A percentile compares a stretch with the other conserved stretches of the same genome.
Conservation (phyloP, 805 yeast genomes). For the Komagataella pastoris region DNA sequence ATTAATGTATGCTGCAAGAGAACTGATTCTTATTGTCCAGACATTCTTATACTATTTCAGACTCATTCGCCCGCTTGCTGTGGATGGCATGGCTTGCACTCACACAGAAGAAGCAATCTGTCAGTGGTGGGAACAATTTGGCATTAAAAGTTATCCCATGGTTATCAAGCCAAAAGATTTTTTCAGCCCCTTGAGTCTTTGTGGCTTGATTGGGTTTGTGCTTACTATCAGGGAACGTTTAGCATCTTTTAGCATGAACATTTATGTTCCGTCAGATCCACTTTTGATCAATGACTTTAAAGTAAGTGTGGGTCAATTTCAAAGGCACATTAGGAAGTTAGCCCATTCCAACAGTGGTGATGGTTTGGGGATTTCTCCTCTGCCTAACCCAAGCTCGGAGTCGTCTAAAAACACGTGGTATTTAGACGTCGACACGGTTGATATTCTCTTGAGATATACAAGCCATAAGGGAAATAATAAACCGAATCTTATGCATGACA, state of each 20-base stretch:
- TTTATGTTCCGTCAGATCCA: conserved; percentile 70
- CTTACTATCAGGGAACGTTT: conserved; percentile 53
- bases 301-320: conserved; percentile 61
- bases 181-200: conserved; percentile 54
- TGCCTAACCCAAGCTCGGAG: conserved; percentile 41
- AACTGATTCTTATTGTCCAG: conserved; percentile 64
- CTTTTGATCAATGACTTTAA: conserved; percentile 62
- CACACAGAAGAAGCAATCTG: conserved; percentile 59
- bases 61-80: conserved; percentile 48
- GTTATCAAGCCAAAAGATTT: conserved; percentile 22
- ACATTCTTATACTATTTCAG: conserved; percentile 68
- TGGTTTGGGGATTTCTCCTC: conserved; percentile 9
- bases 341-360: conserved; percentile 12
- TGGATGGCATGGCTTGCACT: conserved; percentile 79
- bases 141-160: conserved; percentile 27
- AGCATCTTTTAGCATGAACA: conserved; percentile 38
- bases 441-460: conserved; percentile 4
- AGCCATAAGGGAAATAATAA: conserved; percentile 15
- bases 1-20: conserved; percentile 53
- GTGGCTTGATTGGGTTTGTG: conserved; percentile 65
- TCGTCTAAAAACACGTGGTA: background rate
- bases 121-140: conserved; percentile 76
- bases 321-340: conserved; percentile 24
- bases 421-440: conserved; percentile 2
- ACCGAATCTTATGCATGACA: conserved; percentile 19